Evolutionary conservation across 768 basidiomycete species (phyloP), one percentile per base, ranked within the genome.

Genomic region (Podaxis rugospora): DNA sequence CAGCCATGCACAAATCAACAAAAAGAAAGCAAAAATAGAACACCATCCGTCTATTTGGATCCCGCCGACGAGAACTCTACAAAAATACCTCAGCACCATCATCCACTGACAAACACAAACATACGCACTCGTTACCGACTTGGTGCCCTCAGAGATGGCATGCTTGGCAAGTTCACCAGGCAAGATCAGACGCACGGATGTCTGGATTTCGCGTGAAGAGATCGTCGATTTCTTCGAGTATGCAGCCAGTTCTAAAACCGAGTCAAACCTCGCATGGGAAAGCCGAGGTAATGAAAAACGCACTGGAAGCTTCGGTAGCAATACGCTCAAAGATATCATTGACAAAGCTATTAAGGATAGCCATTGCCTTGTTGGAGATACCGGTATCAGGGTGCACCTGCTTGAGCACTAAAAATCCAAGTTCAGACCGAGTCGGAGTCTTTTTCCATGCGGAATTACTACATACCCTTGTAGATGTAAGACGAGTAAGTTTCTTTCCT

Each of bases 211-310:
- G 62, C 96, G 92, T 23, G 94, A 97, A 18, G 95, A 96, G 74
- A 98, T 98, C 47, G 96, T 98, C 2, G 96, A 97, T 78, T 97
- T 96, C 86, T 98, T 96, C 59, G 95, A 97, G 83, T 98, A 98
- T 1, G 93, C 85, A 59, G 95, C 94, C 70, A 98, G 93, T 78
- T 96, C 92, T 93, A 68, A 56, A 62, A 60, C 55, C 28, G 6
- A 16, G 35, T 40, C 2, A 37, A 32, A 62, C 25, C 50, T 10
- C 60, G 53, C 59, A 55, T 55, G 64, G 9, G 50, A 56, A 56
- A 36, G 7, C 13, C 1, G n/a, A 25, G 23, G 28, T 6, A 44
- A 23, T 0, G 49, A 63, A 51, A 46, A 27, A 49, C 47, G 9
- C 21, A 49, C 47, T 49, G 11, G 47, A 93, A 54, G 93, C 92